Evolutionary conservation across 2,329 filamentous ascomycete species (phyloP), one percentile per base, ranked within the genome.

Genomic region (Alternaria ventricosa): DNA sequence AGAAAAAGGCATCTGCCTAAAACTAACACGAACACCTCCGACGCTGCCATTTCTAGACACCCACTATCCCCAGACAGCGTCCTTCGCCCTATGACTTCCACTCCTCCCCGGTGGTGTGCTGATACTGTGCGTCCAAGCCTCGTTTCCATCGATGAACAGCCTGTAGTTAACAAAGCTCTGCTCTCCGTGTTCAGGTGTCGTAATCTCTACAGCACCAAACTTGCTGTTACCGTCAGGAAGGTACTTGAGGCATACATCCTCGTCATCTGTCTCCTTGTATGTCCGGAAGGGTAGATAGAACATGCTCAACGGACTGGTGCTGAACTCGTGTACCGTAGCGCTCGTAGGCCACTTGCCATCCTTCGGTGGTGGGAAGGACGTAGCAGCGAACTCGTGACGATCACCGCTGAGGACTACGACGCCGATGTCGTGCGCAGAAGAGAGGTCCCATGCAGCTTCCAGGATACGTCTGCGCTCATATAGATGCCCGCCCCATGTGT

Each of bases 341-440:
- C 73, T 78, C 3, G 77, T 60, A 80, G 87, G 53, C 88, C 87
- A 66, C 82, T 85, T 56, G 70, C 84, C 65, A 85, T 88, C n/a
- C 86, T 89, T 15, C 85, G 90, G 81, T 13, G 87, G 86, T 9
- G 87, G 87, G 72, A 90, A 90, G 0, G 90, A 89, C 0, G 95
- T 98, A 0, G 95, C 94, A 2, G 92, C 96, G 78, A 98, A 98
- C 79, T 99, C 96, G 76, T 99, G 96, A n/a, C 96, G 86, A 75
- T 99, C 96, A 1, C 96, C 96, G 15, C 92, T 96, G 11, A 99
- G 84, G 12, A 98, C 84, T 4, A 97, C 86, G 8, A 98, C 90
- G 23, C 94, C 92, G 6, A 91, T 84, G 7, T 92, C 92, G 6
- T 88, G 87, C 2, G 82, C 80, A 12, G 87, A 83, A n/a, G 92